Conservation (phyloP, 441 rosid species). For the Macaranga tanarius region DNA sequence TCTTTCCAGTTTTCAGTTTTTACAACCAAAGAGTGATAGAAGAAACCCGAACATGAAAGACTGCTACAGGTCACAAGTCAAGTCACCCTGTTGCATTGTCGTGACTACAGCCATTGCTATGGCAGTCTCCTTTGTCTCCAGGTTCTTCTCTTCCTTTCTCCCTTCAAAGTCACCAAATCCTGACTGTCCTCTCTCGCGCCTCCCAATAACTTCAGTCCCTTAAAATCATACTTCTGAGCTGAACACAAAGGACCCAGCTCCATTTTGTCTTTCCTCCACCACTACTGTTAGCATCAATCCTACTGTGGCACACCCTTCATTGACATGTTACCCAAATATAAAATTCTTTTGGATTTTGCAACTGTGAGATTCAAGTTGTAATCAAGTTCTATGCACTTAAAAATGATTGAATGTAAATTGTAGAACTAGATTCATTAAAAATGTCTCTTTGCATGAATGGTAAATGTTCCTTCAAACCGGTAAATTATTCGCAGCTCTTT, state of each 20-base stretch:
- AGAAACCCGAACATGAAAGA: neutral
- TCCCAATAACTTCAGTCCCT: neutral
- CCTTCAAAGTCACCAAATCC: neutral
- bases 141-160: neutral
- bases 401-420: neutral
- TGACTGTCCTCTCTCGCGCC: neutral
- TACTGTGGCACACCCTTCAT: neutral
- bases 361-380: neutral
- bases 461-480: neutral
- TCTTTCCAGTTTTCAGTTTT: neutral
- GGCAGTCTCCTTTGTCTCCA: neutral
- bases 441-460: neutral
- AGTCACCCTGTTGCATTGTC: neutral
- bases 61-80: neutral
- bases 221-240: neutral
- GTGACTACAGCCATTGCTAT: neutral
- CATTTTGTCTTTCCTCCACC: neutral
- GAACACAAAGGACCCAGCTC: neutral
- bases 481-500: neutral
- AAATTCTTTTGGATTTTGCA: neutral
- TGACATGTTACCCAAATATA: neutral
- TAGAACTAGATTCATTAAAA: neutral
- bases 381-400: neutral
- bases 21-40: neutral
- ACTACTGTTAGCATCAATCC: neutral